Percentiles rank a stretch among this genome's conserved stretches.
Evolutionary conservation across 768 basidiomycete species (phyloP).

Genomic region (Lentinula boryana): DNA sequence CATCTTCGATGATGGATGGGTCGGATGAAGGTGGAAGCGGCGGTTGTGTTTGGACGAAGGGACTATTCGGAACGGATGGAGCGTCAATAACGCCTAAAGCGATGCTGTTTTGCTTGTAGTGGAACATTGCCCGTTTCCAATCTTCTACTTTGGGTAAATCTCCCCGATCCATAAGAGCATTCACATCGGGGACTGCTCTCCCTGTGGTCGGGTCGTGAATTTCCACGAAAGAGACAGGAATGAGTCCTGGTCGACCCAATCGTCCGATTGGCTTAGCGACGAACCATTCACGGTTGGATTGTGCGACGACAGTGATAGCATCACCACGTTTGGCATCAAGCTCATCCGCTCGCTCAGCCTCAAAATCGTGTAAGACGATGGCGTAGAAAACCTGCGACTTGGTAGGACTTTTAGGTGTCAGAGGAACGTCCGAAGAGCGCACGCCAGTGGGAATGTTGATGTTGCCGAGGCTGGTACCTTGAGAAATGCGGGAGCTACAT

Average conservation of each 20-base stretch:
- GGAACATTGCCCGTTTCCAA: constrained; percentile 94
- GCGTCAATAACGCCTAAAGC: constrained; percentile 87
- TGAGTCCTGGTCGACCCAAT: constrained; percentile 92
- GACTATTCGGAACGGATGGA: constrained; percentile 35
- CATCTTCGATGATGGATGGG: constrained; percentile 16
- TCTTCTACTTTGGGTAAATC: constrained; percentile 96
- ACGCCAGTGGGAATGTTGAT: constrained; percentile 14
- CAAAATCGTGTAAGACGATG: constrained; percentile 91
- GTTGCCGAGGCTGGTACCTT: constrained; percentile 20
- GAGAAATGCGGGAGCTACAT: constrained; percentile 39
- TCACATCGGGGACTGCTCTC: constrained; percentile 68
- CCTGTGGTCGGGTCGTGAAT: constrained; percentile 91
- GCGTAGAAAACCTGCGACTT: constrained; percentile 80
- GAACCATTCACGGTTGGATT: constrained; percentile 99
- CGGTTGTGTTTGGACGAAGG: constrained; percentile 23
- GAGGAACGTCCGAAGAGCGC: constrained; percentile 14
- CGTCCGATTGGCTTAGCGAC: constrained; percentile 97
- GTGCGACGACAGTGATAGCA: constrained; percentile 93
- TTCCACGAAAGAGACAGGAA: constrained; percentile 96
- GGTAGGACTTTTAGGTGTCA: constrained; percentile 26
- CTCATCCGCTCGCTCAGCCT: constrained; percentile 94
- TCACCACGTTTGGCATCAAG: constrained; percentile 94
- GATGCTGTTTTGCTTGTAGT: constrained; percentile 95
- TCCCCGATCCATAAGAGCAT: constrained; percentile 76
- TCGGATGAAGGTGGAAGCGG: constrained; percentile 15